Evolutionary conservation across 139 green algal species (phyloP), one percentile per base, ranked within the genome.

Genomic region (Yamagishiella unicocca): DNA sequence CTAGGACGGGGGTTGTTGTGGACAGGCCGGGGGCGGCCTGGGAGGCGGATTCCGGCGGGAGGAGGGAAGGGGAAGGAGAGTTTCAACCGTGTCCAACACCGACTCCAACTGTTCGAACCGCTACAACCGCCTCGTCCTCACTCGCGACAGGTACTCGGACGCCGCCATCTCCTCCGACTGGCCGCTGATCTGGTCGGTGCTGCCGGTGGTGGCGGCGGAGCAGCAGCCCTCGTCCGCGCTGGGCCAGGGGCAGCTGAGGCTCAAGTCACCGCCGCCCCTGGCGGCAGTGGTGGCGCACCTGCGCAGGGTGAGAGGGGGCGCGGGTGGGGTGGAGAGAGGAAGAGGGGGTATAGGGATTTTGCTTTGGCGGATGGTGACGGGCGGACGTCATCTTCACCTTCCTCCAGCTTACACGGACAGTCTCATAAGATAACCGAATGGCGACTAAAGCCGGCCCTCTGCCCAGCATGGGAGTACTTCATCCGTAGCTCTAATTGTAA

Each of bases 121-220:
- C 50, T 58, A 58, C 50, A 12, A n/a, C n/a, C 17, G 58, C 19
- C 58, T n/a, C 22, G 19, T 45, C 75, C 75, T 83, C 46, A 9
- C 75, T 70, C 50, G 6, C 31, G n/a, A 17, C 70, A 83, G 38
- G 31, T 93, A 81, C 82, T 62, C 37, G 0, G 82, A 91, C 40
- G 89, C 90, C 0, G 88, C 91, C 0, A 1, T 40, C 40, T 53
- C 83, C 72, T 88, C 91, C 37, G 94, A 96, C 91, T 97, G 95
- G 95, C 79, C 84, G 33, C 90, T 96, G 62, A 75, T 80, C 9
- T 96, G 93, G 93, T 90, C 88, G 10, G 82, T 89, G 46, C 46
- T 88, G 73, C 93, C 93, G 7, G 38, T 94, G 33, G 29, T 96
- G 37, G 74, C 66, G 22, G 53, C 87, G 2, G 75, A 46, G 8